Evolutionary conservation across 768 basidiomycete genomes (phyloP).

Genomic region (Gautieria morchelliformis): DNA sequence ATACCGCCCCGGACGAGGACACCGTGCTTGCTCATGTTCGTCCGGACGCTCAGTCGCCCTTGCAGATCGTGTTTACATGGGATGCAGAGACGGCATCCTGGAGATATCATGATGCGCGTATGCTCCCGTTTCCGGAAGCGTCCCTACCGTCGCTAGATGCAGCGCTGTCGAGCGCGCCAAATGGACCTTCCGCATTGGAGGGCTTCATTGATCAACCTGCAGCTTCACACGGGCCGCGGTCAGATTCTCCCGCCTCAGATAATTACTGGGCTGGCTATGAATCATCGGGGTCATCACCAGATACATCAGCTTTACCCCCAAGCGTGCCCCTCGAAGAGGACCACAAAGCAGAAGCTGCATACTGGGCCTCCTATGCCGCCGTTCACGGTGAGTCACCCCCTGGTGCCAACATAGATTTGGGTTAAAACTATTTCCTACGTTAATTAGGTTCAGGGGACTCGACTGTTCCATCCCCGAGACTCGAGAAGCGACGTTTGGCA

Average conservation of each 20-base stretch:
- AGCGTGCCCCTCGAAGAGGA: conserved; percentile 11
- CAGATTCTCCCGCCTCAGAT: conserved; percentile 2
- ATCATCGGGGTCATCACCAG: conserved; percentile 3
- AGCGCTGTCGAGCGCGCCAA: conserved; percentile 21
- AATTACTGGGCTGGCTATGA: conserved; percentile 8
- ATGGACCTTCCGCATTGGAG: background rate
- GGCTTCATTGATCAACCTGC: background rate
- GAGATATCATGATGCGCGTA: conserved; percentile 60
- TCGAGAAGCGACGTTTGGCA: conserved; percentile 19
- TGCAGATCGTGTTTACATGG: conserved; percentile 66
- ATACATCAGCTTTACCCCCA: background rate
- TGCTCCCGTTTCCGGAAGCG: conserved; percentile 61
- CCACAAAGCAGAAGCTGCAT: conserved; percentile 44
- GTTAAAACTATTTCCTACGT: background rate
- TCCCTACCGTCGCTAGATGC: conserved; percentile 21
- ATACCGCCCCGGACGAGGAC: conserved; percentile 16
- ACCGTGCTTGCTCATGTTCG: conserved; percentile 7
- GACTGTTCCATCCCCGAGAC: conserved; percentile 46
- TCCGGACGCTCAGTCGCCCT: background rate
- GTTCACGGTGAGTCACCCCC: conserved; percentile 46
- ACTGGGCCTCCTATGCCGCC: conserved; percentile 66
- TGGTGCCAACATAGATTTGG: background rate
- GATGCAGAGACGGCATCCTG: conserved; percentile 39
- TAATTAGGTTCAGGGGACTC: conserved; percentile 61
- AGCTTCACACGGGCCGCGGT: background rate